Evolutionary conservation across 495 filamentous ascomycete genomes (phyloP).

Genomic region (Staphylotrichum longicolle): DNA sequence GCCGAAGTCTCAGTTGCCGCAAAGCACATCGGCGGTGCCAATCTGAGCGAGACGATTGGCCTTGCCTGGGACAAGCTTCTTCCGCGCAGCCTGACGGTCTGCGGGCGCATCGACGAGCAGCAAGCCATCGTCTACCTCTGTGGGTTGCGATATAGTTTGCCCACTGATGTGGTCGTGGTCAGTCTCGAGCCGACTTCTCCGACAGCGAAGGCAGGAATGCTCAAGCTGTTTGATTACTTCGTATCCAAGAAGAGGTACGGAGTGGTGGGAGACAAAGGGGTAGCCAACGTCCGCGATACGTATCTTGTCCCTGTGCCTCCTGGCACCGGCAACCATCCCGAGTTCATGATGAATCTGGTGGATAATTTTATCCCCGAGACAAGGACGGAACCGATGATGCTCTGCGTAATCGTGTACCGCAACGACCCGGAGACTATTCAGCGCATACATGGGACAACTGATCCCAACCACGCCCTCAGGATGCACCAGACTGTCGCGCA

Average conservation of each 20-base stretch:
- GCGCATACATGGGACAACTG: constrained; percentile 37
- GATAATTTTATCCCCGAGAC: constrained; percentile 67
- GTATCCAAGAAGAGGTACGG: constrained; percentile 72
- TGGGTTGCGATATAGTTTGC: constrained; percentile 67
- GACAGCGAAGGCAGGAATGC: constrained; percentile 56
- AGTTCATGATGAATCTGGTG: constrained; percentile 74
- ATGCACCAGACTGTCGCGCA: constrained; percentile 13
- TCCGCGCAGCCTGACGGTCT: constrained; percentile 64
- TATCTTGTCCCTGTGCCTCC: constrained; percentile 74
- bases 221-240: constrained; percentile 77
- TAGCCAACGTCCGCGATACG: constrained; percentile 70
- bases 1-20: constrained; percentile 72
- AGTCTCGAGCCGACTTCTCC: constrained; percentile 58
- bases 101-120: constrained; percentile 77
- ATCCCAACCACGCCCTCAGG: constrained; percentile 6
- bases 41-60: constrained; percentile 57
- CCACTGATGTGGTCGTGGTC: constrained; percentile 71
- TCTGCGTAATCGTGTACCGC: constrained; percentile 74
- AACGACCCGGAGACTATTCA: constrained; percentile 45
- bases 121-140: constrained; percentile 87
- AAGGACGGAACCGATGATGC: constrained; percentile 65
- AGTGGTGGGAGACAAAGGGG: constrained; percentile 68
- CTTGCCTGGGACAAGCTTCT: constrained; percentile 69
- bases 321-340: constrained; percentile 55
- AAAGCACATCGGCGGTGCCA: constrained; percentile 79